Base-by-base conservation (phyloP, 2,329 filamentous ascomycete species). In the Plectosphaerella cucumerina region DNA sequence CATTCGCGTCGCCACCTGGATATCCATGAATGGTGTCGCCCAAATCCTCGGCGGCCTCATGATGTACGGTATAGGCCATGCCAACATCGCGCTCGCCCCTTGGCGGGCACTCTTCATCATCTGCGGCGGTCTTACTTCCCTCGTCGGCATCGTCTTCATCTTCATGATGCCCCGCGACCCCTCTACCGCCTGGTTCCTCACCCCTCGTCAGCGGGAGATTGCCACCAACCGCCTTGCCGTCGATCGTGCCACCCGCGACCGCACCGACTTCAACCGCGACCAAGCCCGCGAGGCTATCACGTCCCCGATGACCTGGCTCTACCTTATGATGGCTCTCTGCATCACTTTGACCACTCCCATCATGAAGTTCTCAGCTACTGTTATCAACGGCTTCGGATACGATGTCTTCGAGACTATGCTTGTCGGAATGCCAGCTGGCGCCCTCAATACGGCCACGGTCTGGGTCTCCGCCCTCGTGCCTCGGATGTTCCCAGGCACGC, bases 11-110 rank as follows among this genome's bases (percentile, higher is more conserved):
- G 62, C 65, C 1, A 52, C 58, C 3, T 66, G 64, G 64, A 42
- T 64, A 15, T 60, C 58, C 33, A 64, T 64, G 55, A 59, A 59
- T 17, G 62, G 62, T 4, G 48, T 63, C 14, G 55, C 60, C 10
- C 63, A 65, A 52, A 60, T 62, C 2, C 31, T 62, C n/a, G 64
- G 64, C 0, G 53, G 53, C 5, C 47, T 66, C 5, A 46, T 64
- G 34, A 66, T 65, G 63, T 63, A 60, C 47, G 59, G 56, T 9
- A 52, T 65, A 12, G 62, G 61, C 23, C 44, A 34, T 2, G 39
- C 53, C 8, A 8, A 56, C 1, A 50, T 61, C 51, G 39, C 34
- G 0, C 49, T 62, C 1, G 49, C 47, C 6, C 50, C 50, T 17
- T 61, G 58, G 59, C 23, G 56, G n/a, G 54, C 41, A 15, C 51